Percentiles rank a stretch among this genome's conserved stretches.
These are phyloP conservation scores for Allium sativum DNA, from an alignment of 106 monocot species.

Conservation along the genomic window DNA sequence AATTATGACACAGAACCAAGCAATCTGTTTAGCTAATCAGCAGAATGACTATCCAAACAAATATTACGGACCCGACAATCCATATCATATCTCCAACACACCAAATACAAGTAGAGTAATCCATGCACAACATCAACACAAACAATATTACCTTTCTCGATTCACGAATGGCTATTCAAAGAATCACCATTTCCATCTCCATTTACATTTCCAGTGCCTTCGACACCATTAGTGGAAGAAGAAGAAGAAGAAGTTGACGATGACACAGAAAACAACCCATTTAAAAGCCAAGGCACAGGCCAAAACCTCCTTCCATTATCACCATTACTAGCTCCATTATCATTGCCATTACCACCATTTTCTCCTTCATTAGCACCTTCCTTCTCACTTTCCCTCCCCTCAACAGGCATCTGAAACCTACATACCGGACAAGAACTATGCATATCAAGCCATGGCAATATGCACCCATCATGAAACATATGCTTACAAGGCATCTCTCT, in stretches of 20 bases:
- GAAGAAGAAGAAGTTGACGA: constrained; percentile 2
- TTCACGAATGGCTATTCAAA: not conserved
- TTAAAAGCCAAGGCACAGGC: constrained; percentile 50
- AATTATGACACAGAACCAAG: no score
- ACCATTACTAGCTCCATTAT: not conserved
- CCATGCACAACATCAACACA: not conserved
- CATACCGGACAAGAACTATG: constrained; percentile 91
- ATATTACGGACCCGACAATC: no score
- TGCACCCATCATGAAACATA: constrained; percentile 55
- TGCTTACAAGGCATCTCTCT: constrained; percentile 80
- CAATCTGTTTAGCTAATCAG: no score
- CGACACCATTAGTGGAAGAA: no score
- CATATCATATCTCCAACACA: no score
- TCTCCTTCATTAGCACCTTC: constrained; percentile 3
- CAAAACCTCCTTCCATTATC: constrained; percentile 26
- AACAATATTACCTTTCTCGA: not conserved
- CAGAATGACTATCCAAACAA: no score
- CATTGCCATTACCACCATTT: not conserved
- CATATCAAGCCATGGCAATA: constrained; percentile 74
- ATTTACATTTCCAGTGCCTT: not conserved
- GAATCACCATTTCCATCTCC: not conserved
- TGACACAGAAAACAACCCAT: constrained; percentile 35
- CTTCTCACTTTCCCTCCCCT: constrained; percentile 2
- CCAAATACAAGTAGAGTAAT: not conserved
- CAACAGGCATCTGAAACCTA: constrained; percentile 55